Conservation (phyloP, 73 alveolate genomes). For the Paramecium biaurelia region DNA sequence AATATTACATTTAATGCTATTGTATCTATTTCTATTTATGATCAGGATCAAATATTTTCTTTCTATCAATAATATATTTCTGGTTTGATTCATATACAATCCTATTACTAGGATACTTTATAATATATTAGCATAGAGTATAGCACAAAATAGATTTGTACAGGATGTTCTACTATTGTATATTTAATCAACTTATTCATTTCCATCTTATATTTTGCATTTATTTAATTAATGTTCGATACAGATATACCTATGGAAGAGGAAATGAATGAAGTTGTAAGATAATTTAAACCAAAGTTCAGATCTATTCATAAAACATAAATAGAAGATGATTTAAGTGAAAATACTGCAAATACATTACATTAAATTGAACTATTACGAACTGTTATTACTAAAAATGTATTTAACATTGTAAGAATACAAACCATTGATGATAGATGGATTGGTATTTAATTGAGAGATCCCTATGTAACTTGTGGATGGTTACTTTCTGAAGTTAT, state of each 20-base stretch:
- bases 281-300: neutral
- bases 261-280: neutral
- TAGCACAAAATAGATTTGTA: neutral
- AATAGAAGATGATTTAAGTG: constrained; percentile 3
- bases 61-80: neutral
- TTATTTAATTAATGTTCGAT: neutral
- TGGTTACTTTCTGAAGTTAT: constrained; percentile 58
- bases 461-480: constrained; percentile 48
- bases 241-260: constrained; percentile 13
- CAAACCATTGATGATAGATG: neutral
- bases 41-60: constrained; percentile 32
- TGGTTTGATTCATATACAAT: neutral
- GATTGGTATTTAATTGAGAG: constrained; percentile 33
- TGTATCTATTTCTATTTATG: neutral
- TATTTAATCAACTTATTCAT: neutral
- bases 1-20: neutral
- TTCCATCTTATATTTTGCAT: neutral
- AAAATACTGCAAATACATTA: neutral
- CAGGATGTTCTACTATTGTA: neutral
- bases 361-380: neutral
- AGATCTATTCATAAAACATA: constrained; percentile 14
- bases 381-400: neutral
- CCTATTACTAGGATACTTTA: neutral
- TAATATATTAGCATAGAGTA: neutral
- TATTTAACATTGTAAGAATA: constrained; percentile 4